Evolutionary conservation across 2,329 filamentous ascomycete genomes (phyloP).

Genomic region (Ophiocordyceps unilateralis): DNA sequence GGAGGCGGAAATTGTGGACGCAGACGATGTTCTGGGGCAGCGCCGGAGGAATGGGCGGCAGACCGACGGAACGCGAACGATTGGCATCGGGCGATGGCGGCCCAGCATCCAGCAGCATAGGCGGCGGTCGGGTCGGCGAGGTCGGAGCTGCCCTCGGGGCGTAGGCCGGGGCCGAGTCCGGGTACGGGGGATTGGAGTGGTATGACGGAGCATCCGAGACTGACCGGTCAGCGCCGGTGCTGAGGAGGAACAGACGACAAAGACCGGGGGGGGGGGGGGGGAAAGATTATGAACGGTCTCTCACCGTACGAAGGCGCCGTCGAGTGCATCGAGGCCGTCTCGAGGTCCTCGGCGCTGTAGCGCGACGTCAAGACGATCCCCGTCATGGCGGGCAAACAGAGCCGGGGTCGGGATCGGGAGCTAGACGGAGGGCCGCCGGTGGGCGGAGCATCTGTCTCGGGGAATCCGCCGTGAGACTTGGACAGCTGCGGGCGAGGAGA

Average conservation of each 20-base stretch:
- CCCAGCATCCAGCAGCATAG: not conserved
- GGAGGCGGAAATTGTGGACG: slow-evolving; percentile 36
- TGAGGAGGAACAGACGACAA: not conserved
- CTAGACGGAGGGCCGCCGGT: slow-evolving; percentile 2
- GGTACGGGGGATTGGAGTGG: slow-evolving; percentile 33
- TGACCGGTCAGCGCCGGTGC: slow-evolving; percentile 9
- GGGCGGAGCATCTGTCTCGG: slow-evolving; percentile 1
- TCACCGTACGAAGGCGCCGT: slow-evolving; percentile 51
- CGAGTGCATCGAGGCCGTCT: slow-evolving; percentile 49
- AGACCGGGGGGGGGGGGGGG: too few relatives aligned
- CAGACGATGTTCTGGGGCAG: slow-evolving; percentile 21
- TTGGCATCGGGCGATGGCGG: not conserved
- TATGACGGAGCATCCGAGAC: slow-evolving; percentile 50
- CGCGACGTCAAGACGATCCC: slow-evolving; percentile 14
- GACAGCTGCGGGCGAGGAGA: not conserved
- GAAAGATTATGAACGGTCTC: slow-evolving; percentile 12
- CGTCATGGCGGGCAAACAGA: slow-evolving; percentile 12
- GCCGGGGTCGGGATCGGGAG: not conserved
- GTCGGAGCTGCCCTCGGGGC: slow-evolving; percentile 16
- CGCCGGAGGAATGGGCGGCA: slow-evolving; percentile 31
- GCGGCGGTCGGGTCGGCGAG: not conserved
- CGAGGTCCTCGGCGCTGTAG: slow-evolving; percentile 37
- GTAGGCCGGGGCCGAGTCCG: slow-evolving; percentile 33
- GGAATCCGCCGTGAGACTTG: too few relatives aligned
- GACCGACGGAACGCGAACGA: slow-evolving; percentile 17